Base-by-base conservation (phyloP, 257 asterid genomes). In the Ehretia macrophylla region DNA sequence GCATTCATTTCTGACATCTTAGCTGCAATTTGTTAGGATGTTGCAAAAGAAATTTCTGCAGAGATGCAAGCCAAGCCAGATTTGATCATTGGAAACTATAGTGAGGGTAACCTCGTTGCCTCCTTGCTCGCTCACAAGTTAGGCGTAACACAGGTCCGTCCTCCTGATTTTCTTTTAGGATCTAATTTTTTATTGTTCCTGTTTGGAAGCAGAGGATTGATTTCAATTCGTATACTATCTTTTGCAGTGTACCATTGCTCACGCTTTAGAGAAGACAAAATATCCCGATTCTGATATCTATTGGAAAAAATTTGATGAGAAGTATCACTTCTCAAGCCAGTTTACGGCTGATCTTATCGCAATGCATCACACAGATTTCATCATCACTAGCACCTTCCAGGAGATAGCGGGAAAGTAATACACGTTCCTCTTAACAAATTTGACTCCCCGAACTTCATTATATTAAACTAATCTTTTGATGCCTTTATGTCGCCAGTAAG, bases 51-150 rank as follows among this genome's bases (percentile, higher is more conserved):
- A 74, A 64, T 89, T 52, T 73, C 83, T 9, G 83, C 79, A 11
- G 99, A 89, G 67, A 67, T 93, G 65, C 76, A 88, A 66, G 90
- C 86, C 8, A 89, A 81, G 75, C 99, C 99, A 0, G 99, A 93
- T 68, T 75, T 93, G 76, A 85, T 93, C 54, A 89, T 93, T 10
- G 97, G 99, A 4, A 93, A 93, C 74, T 93, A 93, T 18, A 93
- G 99, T 18, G 97, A 89, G 84, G 99, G 99, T 5, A 93, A 93
- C 72, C 94, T 93, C 13, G 97, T 79, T 11, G 99, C 99, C 64
- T 93, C 99, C 13, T 76, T 93, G 70, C 81, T 93, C 59, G 91
- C 99, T 67, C 94, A 86, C 77, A 93, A 89, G 65, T 72, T 93
- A 45, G 97, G 95, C n/a, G 99, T 86, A n/a, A 89, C 96, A 50